phyloP scores from a whole-genome alignment of 2,329 filamentous ascomycete species.

The Colletotrichum ledebouriae region DNA sequence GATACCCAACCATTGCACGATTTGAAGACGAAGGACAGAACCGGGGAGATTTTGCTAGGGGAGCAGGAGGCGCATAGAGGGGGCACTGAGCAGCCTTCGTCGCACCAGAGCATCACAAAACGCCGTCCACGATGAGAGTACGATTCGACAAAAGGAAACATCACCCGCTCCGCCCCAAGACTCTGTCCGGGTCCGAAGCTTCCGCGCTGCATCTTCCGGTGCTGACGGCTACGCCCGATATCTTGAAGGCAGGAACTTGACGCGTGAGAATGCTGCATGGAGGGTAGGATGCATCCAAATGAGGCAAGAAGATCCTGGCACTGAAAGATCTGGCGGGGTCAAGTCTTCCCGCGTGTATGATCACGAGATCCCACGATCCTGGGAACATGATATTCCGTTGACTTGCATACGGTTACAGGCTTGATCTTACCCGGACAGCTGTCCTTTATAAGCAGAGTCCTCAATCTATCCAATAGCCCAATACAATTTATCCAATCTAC shows the following conservation, averaged over 20 bases:
- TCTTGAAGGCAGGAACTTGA: conserved; percentile 10
- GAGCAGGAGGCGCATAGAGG: background rate
- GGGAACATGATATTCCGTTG: background rate
- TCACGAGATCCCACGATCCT: background rate
- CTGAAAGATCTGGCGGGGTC: background rate
- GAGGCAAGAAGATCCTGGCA: background rate
- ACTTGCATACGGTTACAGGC: background rate
- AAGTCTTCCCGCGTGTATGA: conserved; percentile 9
- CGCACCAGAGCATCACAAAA: background rate
- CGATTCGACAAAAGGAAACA: background rate
- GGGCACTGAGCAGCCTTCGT: background rate
- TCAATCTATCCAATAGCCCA: background rate
- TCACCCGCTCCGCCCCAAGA: background rate
- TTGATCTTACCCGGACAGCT: too few species aligned
- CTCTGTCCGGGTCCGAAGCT: background rate
- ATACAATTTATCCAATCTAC: background rate
- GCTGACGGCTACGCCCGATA: conserved; percentile 2
- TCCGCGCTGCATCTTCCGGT: background rate
- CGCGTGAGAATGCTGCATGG: background rate
- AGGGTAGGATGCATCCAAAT: background rate
- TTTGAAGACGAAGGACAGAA: background rate
- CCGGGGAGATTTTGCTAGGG: background rate
- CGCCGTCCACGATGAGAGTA: background rate
- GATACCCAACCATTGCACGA: conserved; percentile 15
- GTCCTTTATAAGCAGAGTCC: background rate